Percentiles rank a stretch among this genome's conserved stretches.
These are phyloP conservation scores for Nakazawaea laoshanensis DNA, from an alignment of 805 yeast genomes.

Conservation along the genomic window DNA sequence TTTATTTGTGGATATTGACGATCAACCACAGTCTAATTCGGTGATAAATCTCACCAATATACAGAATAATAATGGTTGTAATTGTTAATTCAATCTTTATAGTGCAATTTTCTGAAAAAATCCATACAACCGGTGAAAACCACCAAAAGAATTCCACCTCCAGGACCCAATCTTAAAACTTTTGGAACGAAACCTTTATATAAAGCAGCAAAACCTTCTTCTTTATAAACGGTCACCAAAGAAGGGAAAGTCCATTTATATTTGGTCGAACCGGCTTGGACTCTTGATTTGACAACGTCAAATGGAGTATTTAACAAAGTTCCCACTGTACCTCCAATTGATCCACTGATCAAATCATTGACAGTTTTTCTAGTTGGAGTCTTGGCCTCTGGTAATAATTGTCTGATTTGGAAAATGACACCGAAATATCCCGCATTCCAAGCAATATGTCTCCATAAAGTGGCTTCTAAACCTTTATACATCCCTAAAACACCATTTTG, in stretches of 20 bases:
- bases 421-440: constrained; percentile 99
- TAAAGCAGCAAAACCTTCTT: constrained; percentile 88
- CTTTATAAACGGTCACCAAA: constrained; percentile 62
- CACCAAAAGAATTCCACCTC: constrained; percentile 96
- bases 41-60: constrained; percentile 3
- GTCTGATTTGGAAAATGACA: constrained; percentile 79
- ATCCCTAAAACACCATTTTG: constrained; percentile 75
- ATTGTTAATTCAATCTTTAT: constrained; percentile 15
- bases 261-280: constrained; percentile 84
- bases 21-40: constrained; percentile 5
- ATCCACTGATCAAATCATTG: constrained; percentile 86
- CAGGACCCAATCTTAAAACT: constrained; percentile 96
- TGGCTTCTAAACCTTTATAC: constrained; percentile 94
- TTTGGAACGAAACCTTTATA: constrained; percentile 97
- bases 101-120: constrained; percentile 64
- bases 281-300: constrained; percentile 95
- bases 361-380: constrained; percentile 65
- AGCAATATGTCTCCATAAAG: constrained; percentile 90
- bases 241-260: constrained; percentile 92
- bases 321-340: constrained; percentile 96
- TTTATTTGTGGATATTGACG: constrained; percentile 17
- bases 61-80: constrained; percentile 4
- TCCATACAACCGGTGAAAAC: constrained; percentile 96
- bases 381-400: constrained; percentile 69
- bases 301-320: constrained; percentile 94